Evolutionary conservation across 1,284 basidiomycete genomes (phyloP), one percentile per base, ranked within the genome.

Genomic region (Marasmius tenuissimus): DNA sequence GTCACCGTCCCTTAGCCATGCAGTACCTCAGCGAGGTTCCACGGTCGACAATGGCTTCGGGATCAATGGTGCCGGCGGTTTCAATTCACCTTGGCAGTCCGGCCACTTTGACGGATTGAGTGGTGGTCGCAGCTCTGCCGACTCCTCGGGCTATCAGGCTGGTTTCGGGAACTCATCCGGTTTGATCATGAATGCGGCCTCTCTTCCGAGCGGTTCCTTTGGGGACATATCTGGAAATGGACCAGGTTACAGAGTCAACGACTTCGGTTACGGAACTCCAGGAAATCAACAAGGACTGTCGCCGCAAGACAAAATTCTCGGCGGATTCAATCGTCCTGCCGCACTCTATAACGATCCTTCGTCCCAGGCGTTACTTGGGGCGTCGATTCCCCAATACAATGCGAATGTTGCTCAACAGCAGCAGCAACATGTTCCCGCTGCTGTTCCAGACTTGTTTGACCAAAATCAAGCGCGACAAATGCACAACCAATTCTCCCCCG

Each of bases 31-130:
- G 42, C 73, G 81, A 64, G 70, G 72, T 18, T 66, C 76, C 38
- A 71, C 73, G 33, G 45, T 62, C 37, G 68, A 79, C 52, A 84
- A 85, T 63, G 76, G 75, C 7, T 81, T 80, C 69, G 76, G 77
- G 14, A 75, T 72, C 62, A 79, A 77, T 65, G 72, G 73, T 66
- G 65, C 66, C 39, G 75, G 74, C 61, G 71, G 65, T 59, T 65
- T 72, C 52, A 66, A 71, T 56, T 73, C 73, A n/a, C 71, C 75
- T 53, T 83, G 82, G 82, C 66, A 70, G 38, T 61, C 63, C 38
- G 61, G 50, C 16, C 63, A 61, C 57, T 71, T 71, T 40, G 66
- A 68, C n/a, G 48, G 34, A 16, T 34, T 61, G 39, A 48, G 34
- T 16, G 62, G 57, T 45, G 67, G 69, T 39, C 64, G 63, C 57